Conservation (phyloP, 345 rosid genomes). For the Pugionium cornutum region DNA sequence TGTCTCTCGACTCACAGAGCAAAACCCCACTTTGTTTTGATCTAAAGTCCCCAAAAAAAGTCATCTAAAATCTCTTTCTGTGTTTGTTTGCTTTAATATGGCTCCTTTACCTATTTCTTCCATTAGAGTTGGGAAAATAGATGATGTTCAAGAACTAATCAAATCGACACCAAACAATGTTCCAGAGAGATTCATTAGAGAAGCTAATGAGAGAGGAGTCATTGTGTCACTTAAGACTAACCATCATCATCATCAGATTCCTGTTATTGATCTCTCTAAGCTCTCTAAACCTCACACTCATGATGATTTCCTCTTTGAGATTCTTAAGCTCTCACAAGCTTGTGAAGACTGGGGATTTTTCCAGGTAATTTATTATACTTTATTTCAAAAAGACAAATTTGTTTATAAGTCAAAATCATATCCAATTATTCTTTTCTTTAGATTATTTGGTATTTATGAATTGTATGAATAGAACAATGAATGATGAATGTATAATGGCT, state of each 20-base stretch:
- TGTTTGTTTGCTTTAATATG: constrained; percentile 41
- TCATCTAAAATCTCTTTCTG: neutral
- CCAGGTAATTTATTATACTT: constrained; percentile 53
- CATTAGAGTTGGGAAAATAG: constrained; percentile 71
- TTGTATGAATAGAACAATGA: too few relatives aligned
- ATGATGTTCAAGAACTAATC: constrained; percentile 88
- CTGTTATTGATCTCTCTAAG: constrained; percentile 68
- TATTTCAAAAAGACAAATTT: neutral
- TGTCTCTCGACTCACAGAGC: constrained; percentile 26
- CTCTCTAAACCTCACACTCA: constrained; percentile 45
- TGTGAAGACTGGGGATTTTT: constrained; percentile 96
- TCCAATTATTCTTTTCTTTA: neutral
- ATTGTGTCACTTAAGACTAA: constrained; percentile 32
- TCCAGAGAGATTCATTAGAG: constrained; percentile 79
- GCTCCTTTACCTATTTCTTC: constrained; percentile 61
- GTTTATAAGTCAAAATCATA: neutral
- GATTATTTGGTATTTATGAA: too few relatives aligned
- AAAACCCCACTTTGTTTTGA: constrained; percentile 18
- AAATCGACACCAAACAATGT: constrained; percentile 57
- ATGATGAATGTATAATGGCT: neutral
- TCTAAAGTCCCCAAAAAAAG: constrained; percentile 16
- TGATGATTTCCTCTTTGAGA: constrained; percentile 46
- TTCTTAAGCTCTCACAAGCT: constrained; percentile 58
- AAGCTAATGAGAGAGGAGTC: constrained; percentile 57
- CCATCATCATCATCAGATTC: constrained; percentile 45